Base-by-base conservation (phyloP, 331 rosid genomes). In the Dryas integrifolia region DNA sequence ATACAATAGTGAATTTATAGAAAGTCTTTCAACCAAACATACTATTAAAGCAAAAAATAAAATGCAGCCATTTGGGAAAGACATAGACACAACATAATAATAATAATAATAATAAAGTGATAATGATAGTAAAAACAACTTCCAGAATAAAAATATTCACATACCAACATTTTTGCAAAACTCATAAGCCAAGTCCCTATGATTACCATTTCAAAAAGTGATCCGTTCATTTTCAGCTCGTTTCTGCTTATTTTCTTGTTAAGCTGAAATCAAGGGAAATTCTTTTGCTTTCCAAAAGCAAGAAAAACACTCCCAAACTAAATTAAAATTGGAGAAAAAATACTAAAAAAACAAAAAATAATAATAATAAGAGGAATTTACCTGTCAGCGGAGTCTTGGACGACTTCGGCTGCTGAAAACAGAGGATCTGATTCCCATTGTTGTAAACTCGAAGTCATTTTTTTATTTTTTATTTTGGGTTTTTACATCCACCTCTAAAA, bases 341-440 rank as follows among this genome's bases (percentile, higher is more conserved):
- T 3, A 18, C 21, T 18, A 18, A 6, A n/a, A 14, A 2, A 43
- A 61, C 24, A 40, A 18, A 44, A 44, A 43, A 24, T 3, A 30
- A 30, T 30, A 30, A 6, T 4, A 14, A 2, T 30, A 53, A 56
- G 5, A 5, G 56, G 64, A 63, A 69, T 67, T 15, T 7, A 77
- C 85, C 85, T 69, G 50, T 82, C 82, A 40, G 82, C 85, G 49
- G 85, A 82, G 72, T 77, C 85, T 73, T 77, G 85, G 55, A 82
- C 74, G 7, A 82, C 80, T 75, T 82, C 85, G 35, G 85, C 85
- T 1, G 85, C 85, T 24, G 82, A 73, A 30, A 57, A 77, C 69
- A 82, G 76, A 73, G 85, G 85, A 80, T 77, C 85, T 5, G 82
- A 69, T 52, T 82, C 85, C 85, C 85, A 82, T 49, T 69, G 85